phyloP scores from a whole-genome alignment of 2,329 filamentous ascomycete genomes.

The Magnaporthiopsis incrustans region DNA sequence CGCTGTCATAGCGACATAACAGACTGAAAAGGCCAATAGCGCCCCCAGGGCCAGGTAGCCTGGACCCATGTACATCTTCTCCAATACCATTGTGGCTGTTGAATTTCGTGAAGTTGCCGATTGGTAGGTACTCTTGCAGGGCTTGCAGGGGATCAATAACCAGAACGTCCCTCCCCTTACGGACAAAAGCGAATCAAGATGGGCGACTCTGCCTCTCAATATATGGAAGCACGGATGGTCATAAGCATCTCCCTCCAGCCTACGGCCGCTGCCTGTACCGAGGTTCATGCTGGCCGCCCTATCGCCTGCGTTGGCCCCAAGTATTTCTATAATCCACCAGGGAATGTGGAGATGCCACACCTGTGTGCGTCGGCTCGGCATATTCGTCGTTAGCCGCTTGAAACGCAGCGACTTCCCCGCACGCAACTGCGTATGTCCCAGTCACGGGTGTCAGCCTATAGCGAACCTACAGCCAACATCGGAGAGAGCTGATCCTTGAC shows the following conservation, averaged over 20 bases:
- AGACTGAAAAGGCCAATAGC: constrained; percentile 11
- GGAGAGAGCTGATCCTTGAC: not conserved
- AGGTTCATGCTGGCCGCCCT: not conserved
- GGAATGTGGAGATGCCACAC: not conserved
- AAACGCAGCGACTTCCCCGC: not conserved
- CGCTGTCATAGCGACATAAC: constrained; percentile 16
- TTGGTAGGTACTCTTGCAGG: too few relatives aligned
- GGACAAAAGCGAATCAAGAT: too few relatives aligned
- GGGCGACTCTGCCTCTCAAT: not conserved
- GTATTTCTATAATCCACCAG: not conserved
- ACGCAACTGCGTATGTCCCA: not conserved
- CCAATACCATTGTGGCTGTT: constrained; percentile 8
- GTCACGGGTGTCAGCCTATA: not conserved
- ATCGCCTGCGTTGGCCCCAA: not conserved
- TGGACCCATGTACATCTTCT: constrained; percentile 7
- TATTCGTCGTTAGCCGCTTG: not conserved
- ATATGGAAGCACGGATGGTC: not conserved
- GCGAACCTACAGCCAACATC: too few relatives aligned
- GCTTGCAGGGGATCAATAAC: not conserved
- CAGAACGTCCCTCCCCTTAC: not conserved
- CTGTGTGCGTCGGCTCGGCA: not conserved
- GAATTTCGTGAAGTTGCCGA: not conserved
- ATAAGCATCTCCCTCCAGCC: too few relatives aligned
- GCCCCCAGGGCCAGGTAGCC: constrained; percentile 4
- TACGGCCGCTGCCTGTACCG: too few relatives aligned